Percentiles rank a stretch among this genome's conserved stretches.
phyloP scores from a whole-genome alignment of 2,329 filamentous ascomycete species.

The Lachnellula cervina region DNA sequence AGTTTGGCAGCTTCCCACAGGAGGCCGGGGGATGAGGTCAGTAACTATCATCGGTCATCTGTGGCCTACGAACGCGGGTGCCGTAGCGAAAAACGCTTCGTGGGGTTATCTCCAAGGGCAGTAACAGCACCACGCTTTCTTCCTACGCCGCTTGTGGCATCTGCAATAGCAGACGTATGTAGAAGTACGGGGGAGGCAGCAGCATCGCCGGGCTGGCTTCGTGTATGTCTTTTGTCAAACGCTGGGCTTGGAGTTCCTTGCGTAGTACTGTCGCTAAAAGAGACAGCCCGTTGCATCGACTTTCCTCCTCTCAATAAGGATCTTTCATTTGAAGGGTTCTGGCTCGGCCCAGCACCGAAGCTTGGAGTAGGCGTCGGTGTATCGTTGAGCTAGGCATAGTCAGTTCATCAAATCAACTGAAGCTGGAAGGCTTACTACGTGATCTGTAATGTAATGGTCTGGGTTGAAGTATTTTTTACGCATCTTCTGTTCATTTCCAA shows the following conservation, averaged over 20 bases:
- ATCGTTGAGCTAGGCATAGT: not conserved
- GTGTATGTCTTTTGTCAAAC: not conserved
- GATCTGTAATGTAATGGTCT: slow-evolving; percentile 9
- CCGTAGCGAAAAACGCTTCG: not conserved
- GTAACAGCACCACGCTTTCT: not conserved
- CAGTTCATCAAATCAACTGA: not conserved
- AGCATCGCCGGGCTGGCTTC: not conserved
- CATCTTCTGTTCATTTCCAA: slow-evolving; percentile 8
- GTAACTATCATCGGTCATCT: not conserved
- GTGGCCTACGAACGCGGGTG: not conserved
- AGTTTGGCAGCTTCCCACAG: not conserved
- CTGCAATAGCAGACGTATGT: not conserved
- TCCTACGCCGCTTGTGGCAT: not conserved
- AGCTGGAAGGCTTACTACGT: slow-evolving; percentile 3
- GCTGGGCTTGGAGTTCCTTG: slow-evolving; percentile 16
- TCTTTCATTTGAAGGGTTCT: not conserved
- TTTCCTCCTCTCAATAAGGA: not conserved
- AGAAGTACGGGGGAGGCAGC: not conserved
- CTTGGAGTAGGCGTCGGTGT: not conserved
- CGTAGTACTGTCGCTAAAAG: slow-evolving; percentile 10
- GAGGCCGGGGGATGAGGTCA: not conserved
- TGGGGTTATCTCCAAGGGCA: not conserved
- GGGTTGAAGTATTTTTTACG: slow-evolving; percentile 10
- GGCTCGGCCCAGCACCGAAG: not conserved
- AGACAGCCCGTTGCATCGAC: not conserved